Base-by-base conservation (phyloP, 805 yeast genomes). In the Maudiozyma barnettii region DNA sequence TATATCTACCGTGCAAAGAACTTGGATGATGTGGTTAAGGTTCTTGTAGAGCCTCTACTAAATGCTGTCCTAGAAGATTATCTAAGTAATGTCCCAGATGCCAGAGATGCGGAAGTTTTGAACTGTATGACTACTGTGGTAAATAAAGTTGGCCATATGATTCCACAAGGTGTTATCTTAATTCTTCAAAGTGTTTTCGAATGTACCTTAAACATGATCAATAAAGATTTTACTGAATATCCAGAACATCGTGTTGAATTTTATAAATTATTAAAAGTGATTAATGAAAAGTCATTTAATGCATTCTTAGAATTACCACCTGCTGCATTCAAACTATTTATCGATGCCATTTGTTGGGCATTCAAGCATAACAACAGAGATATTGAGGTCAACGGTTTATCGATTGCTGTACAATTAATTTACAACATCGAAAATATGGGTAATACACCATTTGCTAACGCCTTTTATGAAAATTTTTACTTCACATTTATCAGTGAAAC, bases 221-320 rank as follows among this genome's bases (percentile, higher is more conserved):
- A 85, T 63, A 85, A 85, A 60, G 97, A 93, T 66, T 88, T 93
- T 63, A 81, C 95, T 2, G 97, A 93, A 67, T 93, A 87, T 66
- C 99, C 98, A 12, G 99, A 93, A 65, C 97, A 91, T 70, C 80
- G 99, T 61, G 95, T 91, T 48, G 98, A 90, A 64, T 93, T 93
- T 66, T 93, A 91, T 72, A 85, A 84, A 68, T 74, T 93, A 46
- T 74, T 93, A 62, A 82, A 90, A 57, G 95, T 86, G 50, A 91
- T 93, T 60, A 84, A 93, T 66, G 67, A 81, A 55, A 83, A 84
- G 61, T 82, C 93, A 16, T 93, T 93, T 74, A 76, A 79, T 49
- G 95, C 97, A 0, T 74, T 93, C 54, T 73, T 88, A 50, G 85
- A 88, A 65, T 76, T 93, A 53, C 95, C 97, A 9, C 91, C 95